Conservation (phyloP, 805 yeast species). For the Myxozyma vanderwaltii region DNA sequence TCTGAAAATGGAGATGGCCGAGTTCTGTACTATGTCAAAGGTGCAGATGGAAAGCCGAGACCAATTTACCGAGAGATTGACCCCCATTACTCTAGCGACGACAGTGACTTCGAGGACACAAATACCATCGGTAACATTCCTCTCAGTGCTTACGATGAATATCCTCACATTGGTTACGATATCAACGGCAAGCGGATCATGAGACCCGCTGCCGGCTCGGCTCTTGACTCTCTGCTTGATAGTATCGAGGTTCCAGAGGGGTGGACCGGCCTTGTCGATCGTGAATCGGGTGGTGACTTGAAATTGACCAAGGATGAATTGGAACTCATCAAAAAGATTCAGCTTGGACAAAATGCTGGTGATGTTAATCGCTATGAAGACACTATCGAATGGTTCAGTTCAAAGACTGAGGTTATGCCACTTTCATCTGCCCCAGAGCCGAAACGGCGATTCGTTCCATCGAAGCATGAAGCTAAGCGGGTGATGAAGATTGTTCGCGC, state of each 20-base stretch:
- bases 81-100: constrained; percentile 89
- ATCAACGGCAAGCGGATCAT: constrained; percentile 96
- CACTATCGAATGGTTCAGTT: constrained; percentile 92
- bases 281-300: constrained; percentile 80
- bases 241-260: constrained; percentile 95
- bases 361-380: constrained; percentile 92
- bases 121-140: constrained; percentile 96
- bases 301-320: constrained; percentile 85
- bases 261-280: constrained; percentile 95
- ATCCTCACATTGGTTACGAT: constrained; percentile 96
- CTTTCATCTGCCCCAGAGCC: constrained; percentile 95
- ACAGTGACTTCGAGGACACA: constrained; percentile 74
- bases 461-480: constrained; percentile 94
- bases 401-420: constrained; percentile 84
- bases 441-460: constrained; percentile 93
- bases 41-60: constrained; percentile 77
- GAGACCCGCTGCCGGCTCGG: constrained; percentile 98
- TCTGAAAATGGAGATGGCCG: constrained; percentile 16
- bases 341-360: constrained; percentile 79
- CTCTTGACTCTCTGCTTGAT: constrained; percentile 86
- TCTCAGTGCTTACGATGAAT: constrained; percentile 88
- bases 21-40: constrained; percentile 32
- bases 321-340: constrained; percentile 83
- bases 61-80: constrained; percentile 83
- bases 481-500: constrained; percentile 96